Evolutionary conservation across 2,329 filamentous ascomycete species (phyloP).

Genomic region (Phialocephala subalpina): DNA sequence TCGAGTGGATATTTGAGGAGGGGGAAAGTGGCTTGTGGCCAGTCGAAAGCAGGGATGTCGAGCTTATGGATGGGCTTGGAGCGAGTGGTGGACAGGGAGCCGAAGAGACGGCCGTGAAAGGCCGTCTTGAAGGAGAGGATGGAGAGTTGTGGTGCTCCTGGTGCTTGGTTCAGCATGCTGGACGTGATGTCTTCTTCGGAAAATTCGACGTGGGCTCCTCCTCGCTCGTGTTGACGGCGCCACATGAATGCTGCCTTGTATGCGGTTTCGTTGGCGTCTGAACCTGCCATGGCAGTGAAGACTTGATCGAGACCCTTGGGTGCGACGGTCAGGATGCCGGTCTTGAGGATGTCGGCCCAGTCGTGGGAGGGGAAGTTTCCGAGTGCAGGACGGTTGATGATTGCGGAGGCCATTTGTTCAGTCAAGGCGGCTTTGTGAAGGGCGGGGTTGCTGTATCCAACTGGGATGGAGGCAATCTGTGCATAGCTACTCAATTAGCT

Average conservation of each 20-base stretch:
- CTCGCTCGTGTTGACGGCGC: conserved; percentile 75
- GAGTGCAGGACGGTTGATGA: conserved; percentile 82
- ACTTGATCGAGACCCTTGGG: conserved; percentile 81
- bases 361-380: conserved; percentile 83
- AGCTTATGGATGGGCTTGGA: conserved; percentile 87
- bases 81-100: conserved; percentile 79
- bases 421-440: conserved; percentile 71
- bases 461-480: conserved; percentile 84
- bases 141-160: conserved; percentile 77
- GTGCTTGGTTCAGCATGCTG: conserved; percentile 75
- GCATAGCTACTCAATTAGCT: conserved; percentile 62
- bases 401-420: conserved; percentile 74
- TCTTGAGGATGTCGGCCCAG: conserved; percentile 76
- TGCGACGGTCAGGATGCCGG: conserved; percentile 75
- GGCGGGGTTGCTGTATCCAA: conserved; percentile 82
- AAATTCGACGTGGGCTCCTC: conserved; percentile 71
- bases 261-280: conserved; percentile 84
- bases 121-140: conserved; percentile 81
- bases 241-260: conserved; percentile 91
- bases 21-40: conserved; percentile 87
- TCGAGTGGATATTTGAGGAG: conserved; percentile 78
- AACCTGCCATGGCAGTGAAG: conserved; percentile 81
- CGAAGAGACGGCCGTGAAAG: conserved; percentile 85
- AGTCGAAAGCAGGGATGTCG: conserved; percentile 88
- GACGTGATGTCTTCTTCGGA: conserved; percentile 72